Evolutionary conservation across 140 eudicot genomes (phyloP).

Genomic region (Anethum foeniculum): DNA sequence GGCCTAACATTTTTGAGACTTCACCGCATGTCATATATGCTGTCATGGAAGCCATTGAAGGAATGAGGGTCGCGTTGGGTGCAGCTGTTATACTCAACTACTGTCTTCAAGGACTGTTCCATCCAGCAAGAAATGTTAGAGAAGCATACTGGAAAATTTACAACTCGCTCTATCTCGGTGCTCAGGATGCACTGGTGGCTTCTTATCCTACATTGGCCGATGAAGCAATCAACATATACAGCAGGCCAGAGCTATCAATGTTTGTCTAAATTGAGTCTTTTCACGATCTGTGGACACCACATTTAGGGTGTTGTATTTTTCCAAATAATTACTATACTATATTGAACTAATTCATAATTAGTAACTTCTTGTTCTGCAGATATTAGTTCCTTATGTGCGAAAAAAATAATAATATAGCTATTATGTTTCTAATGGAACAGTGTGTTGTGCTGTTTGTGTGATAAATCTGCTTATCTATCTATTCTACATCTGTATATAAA

Average conservation of each 20-base stretch:
- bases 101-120: conserved; percentile 87
- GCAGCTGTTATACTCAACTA: conserved; percentile 81
- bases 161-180: conserved; percentile 79
- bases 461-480: too few relatives aligned
- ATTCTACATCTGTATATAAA: too few relatives aligned
- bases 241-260: conserved; percentile 76
- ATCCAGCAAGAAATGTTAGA: conserved; percentile 91
- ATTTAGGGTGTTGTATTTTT: background rate
- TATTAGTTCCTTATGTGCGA: background rate
- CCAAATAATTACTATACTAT: background rate
- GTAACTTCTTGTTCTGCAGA: background rate
- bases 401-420: too few relatives aligned
- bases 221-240: conserved; percentile 55
- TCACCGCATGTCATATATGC: conserved; percentile 94
- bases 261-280: conserved; percentile 33
- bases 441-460: too few relatives aligned
- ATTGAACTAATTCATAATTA: background rate
- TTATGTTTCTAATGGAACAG: background rate
- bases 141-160: conserved; percentile 95
- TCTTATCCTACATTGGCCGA: conserved; percentile 74
- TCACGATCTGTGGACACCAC: background rate
- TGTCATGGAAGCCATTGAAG: conserved; percentile 89
- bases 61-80: conserved; percentile 85
- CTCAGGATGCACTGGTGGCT: conserved; percentile 86
- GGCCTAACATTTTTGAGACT: conserved; percentile 95